Base-by-base conservation (phyloP, 2,329 filamentous ascomycete genomes). In the Truncatella angustata region DNA sequence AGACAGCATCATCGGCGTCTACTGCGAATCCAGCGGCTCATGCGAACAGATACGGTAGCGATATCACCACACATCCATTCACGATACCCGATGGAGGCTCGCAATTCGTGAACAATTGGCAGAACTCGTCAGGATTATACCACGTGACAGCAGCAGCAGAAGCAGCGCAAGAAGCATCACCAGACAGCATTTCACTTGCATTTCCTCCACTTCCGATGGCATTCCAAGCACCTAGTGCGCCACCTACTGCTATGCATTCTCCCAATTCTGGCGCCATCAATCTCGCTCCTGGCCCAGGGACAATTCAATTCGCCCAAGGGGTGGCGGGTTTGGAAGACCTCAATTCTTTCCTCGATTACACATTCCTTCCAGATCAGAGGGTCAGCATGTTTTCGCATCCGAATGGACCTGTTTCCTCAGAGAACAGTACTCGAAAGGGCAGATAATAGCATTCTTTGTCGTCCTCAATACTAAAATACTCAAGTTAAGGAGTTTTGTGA, bases 121-220 rank as follows among this genome's bases (percentile, higher is more conserved):
- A 26, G 16, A 10, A 28, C 16, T n/a, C 21, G 3, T 12, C 21
- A 12, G 23, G 28, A 14, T 32, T 24, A 14, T 24, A 28, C 23
- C 12, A 21, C 5, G 21, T 26, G 11, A 11, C 23, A 7, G 16
- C 23, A 26, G 40, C 21, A 11, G 40, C 23, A 7, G 16, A 12
- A 26, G 40, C 21, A 11, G 40, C 3, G 11, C 40, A 44, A n/a
- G 42, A 51, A 21, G 48, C 50, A 16, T 55, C 53, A 9, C 55
- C 55, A 5, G 55, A 57, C 35, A 50, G 48, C 28, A 55, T 57
- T 11, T 49, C 55, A 24, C 26, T 57, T n/a, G 55, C 55, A n/a
- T 57, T 55, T 42, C 55, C 55, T 26, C 55, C 55, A 28, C 43
- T 57, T 21, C 55, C 55, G 9, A 30, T 45, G 20, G 50, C 55